Base-by-base conservation (phyloP, 129 eudicot species). In the Flaveria robusta region DNA sequence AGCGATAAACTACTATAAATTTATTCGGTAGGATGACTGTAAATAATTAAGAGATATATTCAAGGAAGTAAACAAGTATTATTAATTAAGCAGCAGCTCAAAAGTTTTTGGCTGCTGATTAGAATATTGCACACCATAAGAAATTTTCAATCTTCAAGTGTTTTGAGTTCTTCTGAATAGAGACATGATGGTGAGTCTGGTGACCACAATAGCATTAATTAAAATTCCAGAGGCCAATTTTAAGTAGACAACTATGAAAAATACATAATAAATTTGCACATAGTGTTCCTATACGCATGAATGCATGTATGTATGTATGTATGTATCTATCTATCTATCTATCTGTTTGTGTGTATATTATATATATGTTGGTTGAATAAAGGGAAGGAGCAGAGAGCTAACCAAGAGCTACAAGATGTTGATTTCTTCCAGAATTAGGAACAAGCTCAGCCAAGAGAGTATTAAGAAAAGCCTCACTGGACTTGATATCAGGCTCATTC, bases 371-470 rank as follows among this genome's bases (percentile, higher is more conserved):
- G 56, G 42, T 37, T 73, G 18, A 72, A 72, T 46, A 51, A 74
- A 71, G 49, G 34, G 26, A 59, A 83, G 45, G 60, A 55, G 19
- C 64, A 84, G 42, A 60, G 22, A 68, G 55, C 74, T 52, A 74
- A 93, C 98, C 98, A 74, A 94, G 96, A 76, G 93, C 91, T 47
- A 94, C 98, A 76, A 94, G 96, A 84, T 85, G 91, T 23, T 81
- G 89, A 74, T 79, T 83, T 68, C 70, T 83, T 13, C 83, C 91
- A 51, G 85, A 81, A 79, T 81, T 86, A 70, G 87, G 85, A 68
- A 87, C 74, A 22, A 74, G 68, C 20, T 84, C 90, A 51, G 87
- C 58, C 68, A 94, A 83, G 76, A 94, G 81, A 9, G 90, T 42
- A 47, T 87, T 77, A 23, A 94, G 83, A 82, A 94, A 94, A 42